Evolutionary conservation across 2,329 filamentous ascomycete species (phyloP).

Genomic region (Cordyceps cicadae): DNA sequence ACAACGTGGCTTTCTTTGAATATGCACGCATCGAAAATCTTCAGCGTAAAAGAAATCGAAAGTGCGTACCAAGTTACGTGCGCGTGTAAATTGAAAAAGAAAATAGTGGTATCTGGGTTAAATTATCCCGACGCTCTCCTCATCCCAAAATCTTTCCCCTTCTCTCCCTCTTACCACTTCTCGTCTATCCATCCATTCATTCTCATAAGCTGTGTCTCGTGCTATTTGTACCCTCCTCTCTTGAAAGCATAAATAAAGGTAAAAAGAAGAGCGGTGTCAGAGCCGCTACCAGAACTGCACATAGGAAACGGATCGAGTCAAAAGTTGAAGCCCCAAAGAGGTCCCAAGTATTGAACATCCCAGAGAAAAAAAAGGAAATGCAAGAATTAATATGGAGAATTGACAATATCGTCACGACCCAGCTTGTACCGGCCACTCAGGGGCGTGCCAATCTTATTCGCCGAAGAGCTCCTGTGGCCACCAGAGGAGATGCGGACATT

Average conservation of each 20-base stretch:
- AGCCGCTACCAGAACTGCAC: background rate
- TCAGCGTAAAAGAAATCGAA: background rate
- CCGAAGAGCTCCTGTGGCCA: conserved; percentile 40
- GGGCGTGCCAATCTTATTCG: conserved; percentile 42
- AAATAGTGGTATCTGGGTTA: conserved; percentile 9
- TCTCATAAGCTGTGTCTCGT: background rate
- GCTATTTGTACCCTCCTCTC: background rate
- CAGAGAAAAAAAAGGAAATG: background rate
- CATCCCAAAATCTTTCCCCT: too few relatives aligned
- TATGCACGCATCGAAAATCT: background rate
- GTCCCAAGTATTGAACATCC: background rate
- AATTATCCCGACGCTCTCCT: background rate
- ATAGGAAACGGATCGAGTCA: background rate
- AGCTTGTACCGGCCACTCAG: conserved; percentile 62
- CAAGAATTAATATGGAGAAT: conserved; percentile 43
- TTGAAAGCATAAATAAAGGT: background rate
- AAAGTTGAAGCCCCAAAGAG: background rate
- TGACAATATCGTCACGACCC: conserved; percentile 74
- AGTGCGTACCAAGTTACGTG: background rate
- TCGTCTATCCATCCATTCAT: conserved; percentile 10
- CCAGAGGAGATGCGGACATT: conserved; percentile 40
- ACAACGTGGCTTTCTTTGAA: background rate
- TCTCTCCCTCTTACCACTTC: background rate
- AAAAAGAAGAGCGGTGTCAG: background rate
- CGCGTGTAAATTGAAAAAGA: conserved; percentile 1